phyloP scores from a whole-genome alignment of 2,329 filamentous ascomycete genomes.

The Colletotrichum limetticola region DNA sequence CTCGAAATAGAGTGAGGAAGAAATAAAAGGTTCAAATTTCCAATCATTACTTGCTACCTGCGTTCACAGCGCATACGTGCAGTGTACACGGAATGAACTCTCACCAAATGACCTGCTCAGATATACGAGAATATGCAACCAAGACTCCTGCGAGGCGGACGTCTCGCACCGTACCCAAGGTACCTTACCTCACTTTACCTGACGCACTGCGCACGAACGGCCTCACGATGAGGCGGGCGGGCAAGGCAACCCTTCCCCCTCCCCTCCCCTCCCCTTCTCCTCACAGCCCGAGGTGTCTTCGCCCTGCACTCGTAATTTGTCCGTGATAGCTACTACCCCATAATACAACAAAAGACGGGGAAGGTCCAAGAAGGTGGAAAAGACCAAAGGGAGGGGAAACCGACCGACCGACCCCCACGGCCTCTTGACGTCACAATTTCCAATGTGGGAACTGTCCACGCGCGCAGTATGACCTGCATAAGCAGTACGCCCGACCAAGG shows the following conservation, averaged over 20 bases:
- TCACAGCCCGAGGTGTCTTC: no score
- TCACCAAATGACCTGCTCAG: not conserved
- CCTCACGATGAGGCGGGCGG: not conserved
- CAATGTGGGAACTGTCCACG: not conserved
- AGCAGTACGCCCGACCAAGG: not conserved
- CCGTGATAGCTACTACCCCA: not conserved
- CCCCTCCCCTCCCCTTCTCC: not conserved
- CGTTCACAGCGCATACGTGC: no score
- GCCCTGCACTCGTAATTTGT: not conserved
- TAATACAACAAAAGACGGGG: no score
- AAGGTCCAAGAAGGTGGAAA: not conserved
- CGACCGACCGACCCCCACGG: not conserved
- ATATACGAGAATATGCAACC: not conserved
- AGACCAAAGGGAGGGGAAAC: not conserved
- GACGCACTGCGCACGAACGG: not conserved
- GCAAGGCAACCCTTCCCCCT: not conserved
- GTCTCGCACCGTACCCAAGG: not conserved
- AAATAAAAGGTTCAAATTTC: not conserved
- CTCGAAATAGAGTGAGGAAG: not conserved
- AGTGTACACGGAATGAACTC: no score
- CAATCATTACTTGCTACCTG: not conserved
- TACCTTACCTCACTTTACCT: not conserved
- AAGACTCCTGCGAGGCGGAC: not conserved
- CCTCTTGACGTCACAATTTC: constrained; percentile 2
- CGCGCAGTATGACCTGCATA: constrained; percentile 13